A percentile compares a stretch with the other conserved stretches of the same genome.
Conservation (phyloP, 495 filamentous ascomycete species). For the Immersiella caudata region DNA sequence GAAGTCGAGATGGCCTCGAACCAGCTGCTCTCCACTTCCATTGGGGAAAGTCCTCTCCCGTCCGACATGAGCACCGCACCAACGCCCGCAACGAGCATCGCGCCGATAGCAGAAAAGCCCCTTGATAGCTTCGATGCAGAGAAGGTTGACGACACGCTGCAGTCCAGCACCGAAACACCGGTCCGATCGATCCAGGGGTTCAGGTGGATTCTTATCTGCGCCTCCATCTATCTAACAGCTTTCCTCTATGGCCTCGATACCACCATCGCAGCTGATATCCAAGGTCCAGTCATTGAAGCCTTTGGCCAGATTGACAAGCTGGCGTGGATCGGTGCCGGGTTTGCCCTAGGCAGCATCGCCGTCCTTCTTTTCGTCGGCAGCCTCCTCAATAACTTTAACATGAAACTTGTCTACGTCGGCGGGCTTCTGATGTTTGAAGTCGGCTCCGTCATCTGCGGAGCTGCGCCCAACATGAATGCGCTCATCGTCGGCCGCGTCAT, state of each 20-base stretch:
- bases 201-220: constrained; percentile 48
- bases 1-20: background rate
- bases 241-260: constrained; percentile 64
- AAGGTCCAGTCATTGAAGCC: constrained; percentile 52
- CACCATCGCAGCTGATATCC: constrained; percentile 64
- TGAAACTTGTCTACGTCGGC: constrained; percentile 45
- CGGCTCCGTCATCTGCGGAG: constrained; percentile 59
- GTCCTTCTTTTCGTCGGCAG: constrained; percentile 51
- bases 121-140: constrained; percentile 15
- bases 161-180: background rate
- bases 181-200: constrained; percentile 22
- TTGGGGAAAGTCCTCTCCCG: background rate
- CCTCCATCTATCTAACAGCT: constrained; percentile 49
- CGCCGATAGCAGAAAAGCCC: constrained; percentile 21
- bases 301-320: constrained; percentile 59
- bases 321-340: constrained; percentile 59
- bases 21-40: background rate
- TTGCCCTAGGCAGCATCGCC: constrained; percentile 52
- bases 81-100: constrained; percentile 22
- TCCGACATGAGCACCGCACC: constrained; percentile 22
- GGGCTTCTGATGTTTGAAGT: constrained; percentile 51
- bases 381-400: constrained; percentile 24
- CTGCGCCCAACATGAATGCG: constrained; percentile 54
- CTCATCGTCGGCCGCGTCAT: constrained; percentile 62
- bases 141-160: constrained; percentile 7